Evolutionary conservation across 345 rosid genomes (phyloP), one percentile per base, ranked within the genome.

Genomic region (Hibiscus tridactylites): DNA sequence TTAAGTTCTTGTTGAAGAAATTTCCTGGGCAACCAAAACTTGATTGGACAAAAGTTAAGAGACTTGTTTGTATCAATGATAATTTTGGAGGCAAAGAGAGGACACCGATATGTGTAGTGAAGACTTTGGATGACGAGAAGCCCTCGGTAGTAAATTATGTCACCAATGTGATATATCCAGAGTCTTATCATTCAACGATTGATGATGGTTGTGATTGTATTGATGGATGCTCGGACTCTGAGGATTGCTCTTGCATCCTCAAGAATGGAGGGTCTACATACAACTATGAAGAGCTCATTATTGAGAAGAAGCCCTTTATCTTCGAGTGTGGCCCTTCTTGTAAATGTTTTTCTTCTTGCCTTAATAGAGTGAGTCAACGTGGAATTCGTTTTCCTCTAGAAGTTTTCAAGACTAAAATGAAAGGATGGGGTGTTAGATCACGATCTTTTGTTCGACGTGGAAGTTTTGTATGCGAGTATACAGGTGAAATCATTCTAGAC

Each of bases 341-440:
- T 81, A 82, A 79, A 78, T 92, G 97, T 73, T 87, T 93, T 67
- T 61, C 92, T 69, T 75, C 86, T 61, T 94, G 97, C 78, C 73
- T 82, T 75, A 89, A 90, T 73, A 83, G 93, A 86, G 97, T 89
- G 37, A 81, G 84, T 26, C 97, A 95, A 78, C 80, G 59, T 3
- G 96, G 97, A 13, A 87, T 92, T 73, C 86, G 57, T 75, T 80
- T 88, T 66, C 87, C 79, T 77, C 90, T 92, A 2, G 97, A 95
- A 75, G 77, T 92, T 42, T 78, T 95, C 56, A 92, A 88, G 79
- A 92, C 99, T 2, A 79, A 82, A 65, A 78, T 79, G 28, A 85
- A 90, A 73, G 97, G 97, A 11, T 94, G 97, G 98, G 98, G 96
- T 63, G 95, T 91, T 77, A 80, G 98, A 83, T 94, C 96, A 0